Percentiles rank a stretch among this genome's conserved stretches.
Conservation (phyloP, 2,329 filamentous ascomycete genomes). For the Colletotrichum spaethianum region DNA sequence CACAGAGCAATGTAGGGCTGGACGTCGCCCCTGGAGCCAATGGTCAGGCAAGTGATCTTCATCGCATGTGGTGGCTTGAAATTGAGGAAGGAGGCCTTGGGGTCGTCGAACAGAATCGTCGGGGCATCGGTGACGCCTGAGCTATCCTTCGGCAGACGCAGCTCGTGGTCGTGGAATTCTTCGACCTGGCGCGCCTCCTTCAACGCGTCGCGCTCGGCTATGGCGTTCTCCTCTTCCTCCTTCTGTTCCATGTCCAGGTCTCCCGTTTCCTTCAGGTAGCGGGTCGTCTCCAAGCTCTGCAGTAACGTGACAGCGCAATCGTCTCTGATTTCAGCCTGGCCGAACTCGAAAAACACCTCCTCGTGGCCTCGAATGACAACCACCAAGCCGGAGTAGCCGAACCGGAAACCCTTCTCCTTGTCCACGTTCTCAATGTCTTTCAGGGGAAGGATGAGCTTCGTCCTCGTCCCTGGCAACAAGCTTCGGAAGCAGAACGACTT, state of each 20-base stretch:
- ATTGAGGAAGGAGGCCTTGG: constrained; percentile 87
- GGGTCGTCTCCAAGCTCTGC: constrained; percentile 80
- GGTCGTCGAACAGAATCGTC: constrained; percentile 90
- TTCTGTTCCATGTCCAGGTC: constrained; percentile 77
- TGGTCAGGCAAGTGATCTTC: constrained; percentile 92
- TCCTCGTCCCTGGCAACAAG: constrained; percentile 88
- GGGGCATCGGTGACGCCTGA: constrained; percentile 70
- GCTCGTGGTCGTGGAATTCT: constrained; percentile 65
- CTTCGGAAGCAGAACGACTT: constrained; percentile 94
- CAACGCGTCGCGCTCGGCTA: constrained; percentile 85
- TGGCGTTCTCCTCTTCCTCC: constrained; percentile 80
- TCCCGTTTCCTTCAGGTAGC: constrained; percentile 79
- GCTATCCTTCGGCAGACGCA: constrained; percentile 62
- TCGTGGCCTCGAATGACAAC: constrained; percentile 95
- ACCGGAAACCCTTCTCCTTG: constrained; percentile 94
- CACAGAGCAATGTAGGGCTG: constrained; percentile 98
- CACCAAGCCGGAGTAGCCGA: constrained; percentile 91
- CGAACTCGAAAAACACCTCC: constrained; percentile 97
- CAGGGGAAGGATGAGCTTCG: constrained; percentile 91
- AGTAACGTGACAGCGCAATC: constrained; percentile 89
- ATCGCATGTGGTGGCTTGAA: constrained; percentile 89
- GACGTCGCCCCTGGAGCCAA: constrained; percentile 95
- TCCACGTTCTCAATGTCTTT: constrained; percentile 93
- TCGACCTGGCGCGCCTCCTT: constrained; percentile 76
- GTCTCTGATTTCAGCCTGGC: constrained; percentile 82